Evolutionary conservation across 495 filamentous ascomycete genomes (phyloP).

Genomic region (Aeminium ludgeri): DNA sequence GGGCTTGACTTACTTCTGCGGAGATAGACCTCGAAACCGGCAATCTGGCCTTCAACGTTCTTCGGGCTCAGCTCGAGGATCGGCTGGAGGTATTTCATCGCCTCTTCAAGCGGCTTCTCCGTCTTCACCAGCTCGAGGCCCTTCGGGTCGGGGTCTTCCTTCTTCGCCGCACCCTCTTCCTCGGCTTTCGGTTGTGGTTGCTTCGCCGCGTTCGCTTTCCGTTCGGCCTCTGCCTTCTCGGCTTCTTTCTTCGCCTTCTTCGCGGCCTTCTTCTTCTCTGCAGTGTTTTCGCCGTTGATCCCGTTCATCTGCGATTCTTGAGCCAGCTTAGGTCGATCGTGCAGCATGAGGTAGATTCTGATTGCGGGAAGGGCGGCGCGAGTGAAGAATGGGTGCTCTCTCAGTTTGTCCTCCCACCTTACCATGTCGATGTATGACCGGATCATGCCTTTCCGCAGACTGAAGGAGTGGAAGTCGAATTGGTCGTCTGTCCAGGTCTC

Average conservation of each 20-base stretch:
- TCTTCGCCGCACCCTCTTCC: constrained; percentile 38
- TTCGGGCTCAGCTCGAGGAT: constrained; percentile 69
- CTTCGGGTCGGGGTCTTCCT: constrained; percentile 77
- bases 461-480: constrained; percentile 97
- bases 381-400: constrained; percentile 84
- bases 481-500: constrained; percentile 97
- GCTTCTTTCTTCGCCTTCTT: constrained; percentile 94
- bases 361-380: constrained; percentile 72
- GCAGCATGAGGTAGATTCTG: constrained; percentile 59
- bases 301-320: constrained; percentile 37
- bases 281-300: constrained; percentile 39
- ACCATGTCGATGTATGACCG: constrained; percentile 92
- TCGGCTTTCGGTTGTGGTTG: constrained; percentile 32
- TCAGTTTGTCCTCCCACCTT: constrained; percentile 79
- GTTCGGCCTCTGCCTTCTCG: constrained; percentile 64
- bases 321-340: constrained; percentile 56
- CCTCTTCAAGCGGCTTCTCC: constrained; percentile 64
- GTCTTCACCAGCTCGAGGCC: constrained; percentile 52
- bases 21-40: constrained; percentile 79
- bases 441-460: constrained; percentile 84
- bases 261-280: constrained; percentile 75
- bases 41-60: constrained; percentile 63
- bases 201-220: constrained; percentile 46
- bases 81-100: constrained; percentile 68
- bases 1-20: constrained; percentile 44